Conservation (phyloP, 257 asterid species). For the Ilex asprella region DNA sequence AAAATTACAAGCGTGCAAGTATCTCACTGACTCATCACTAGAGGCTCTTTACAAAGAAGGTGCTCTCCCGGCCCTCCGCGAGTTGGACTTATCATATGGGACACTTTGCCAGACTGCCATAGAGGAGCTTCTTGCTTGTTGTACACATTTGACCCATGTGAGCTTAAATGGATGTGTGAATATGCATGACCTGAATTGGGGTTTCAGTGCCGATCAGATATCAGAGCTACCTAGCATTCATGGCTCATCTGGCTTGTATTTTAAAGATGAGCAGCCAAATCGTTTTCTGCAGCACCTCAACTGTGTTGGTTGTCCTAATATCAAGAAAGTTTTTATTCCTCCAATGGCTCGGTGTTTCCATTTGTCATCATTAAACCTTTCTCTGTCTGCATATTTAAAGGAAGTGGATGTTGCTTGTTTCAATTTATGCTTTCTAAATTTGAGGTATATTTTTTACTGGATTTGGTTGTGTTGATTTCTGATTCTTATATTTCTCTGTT, state of each 20-base stretch:
- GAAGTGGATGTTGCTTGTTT: constrained; percentile 87
- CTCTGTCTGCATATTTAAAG: constrained; percentile 80
- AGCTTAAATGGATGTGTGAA: constrained; percentile 89
- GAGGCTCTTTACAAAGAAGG: constrained; percentile 86
- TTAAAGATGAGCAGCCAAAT: constrained; percentile 27
- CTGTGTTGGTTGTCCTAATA: constrained; percentile 94
- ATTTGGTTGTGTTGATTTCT: background rate
- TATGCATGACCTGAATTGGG: constrained; percentile 97
- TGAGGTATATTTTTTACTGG: constrained; percentile 52
- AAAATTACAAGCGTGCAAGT: constrained; percentile 99
- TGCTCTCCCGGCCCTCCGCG: constrained; percentile 80
- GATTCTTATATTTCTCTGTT: constrained; percentile 1
- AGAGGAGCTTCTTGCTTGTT: constrained; percentile 87
- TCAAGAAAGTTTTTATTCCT: constrained; percentile 86
- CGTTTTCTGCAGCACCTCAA: constrained; percentile 76
- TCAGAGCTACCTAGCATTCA: constrained; percentile 23
- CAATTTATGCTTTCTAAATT: constrained; percentile 68
- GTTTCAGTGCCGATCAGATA: constrained; percentile 23
- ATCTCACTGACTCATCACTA: constrained; percentile 68
- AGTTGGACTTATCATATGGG: constrained; percentile 92
- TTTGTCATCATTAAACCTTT: constrained; percentile 71
- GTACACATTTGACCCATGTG: constrained; percentile 80
- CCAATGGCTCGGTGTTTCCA: constrained; percentile 66
- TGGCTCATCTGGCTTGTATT: constrained; percentile 18
- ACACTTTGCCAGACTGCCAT: constrained; percentile 84